A percentile compares a stretch with the other conserved stretches of the same genome.
phyloP scores from a whole-genome alignment of 495 filamentous ascomycete genomes.

The Cercophora newfieldiana region DNA sequence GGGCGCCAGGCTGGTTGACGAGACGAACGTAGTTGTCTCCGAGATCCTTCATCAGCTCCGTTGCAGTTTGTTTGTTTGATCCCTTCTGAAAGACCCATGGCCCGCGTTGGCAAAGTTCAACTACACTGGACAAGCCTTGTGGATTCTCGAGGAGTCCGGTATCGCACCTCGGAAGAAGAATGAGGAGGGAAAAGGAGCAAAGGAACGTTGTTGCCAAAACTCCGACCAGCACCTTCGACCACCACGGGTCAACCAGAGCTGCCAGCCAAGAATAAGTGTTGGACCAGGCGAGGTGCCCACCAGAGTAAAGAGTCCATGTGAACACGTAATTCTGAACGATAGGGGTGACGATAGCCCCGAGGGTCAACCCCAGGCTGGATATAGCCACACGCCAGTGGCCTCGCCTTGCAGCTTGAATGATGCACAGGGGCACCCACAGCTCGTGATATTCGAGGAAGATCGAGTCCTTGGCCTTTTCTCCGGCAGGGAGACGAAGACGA shows the following conservation, averaged over 20 bases:
- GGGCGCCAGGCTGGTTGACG: background rate
- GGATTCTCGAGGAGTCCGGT: constrained; percentile 2
- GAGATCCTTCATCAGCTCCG: background rate
- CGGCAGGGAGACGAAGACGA: background rate
- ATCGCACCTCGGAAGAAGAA: background rate
- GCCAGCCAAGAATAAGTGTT: constrained; percentile 9
- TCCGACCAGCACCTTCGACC: constrained; percentile 3
- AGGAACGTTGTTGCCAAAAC: background rate
- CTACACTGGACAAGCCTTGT: constrained; percentile 2
- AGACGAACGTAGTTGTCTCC: background rate
- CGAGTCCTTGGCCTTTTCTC: constrained; percentile 4
- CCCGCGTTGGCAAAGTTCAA: background rate
- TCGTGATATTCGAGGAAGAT: constrained; percentile 11
- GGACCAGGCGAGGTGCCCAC: constrained; percentile 4
- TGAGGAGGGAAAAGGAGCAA: background rate
- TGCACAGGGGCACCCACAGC: constrained; percentile 11
- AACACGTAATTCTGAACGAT: constrained; percentile 12
- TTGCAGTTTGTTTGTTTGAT: background rate
- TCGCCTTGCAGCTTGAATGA: background rate
- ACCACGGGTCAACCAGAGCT: constrained; percentile 12
- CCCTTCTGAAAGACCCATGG: background rate
- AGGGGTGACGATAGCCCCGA: constrained; percentile 3
- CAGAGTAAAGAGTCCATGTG: constrained; percentile 10
- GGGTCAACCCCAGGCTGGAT: constrained; percentile 5
- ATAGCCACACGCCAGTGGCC: constrained; percentile 13